Evolutionary conservation across 2,329 filamentous ascomycete species (phyloP).

Genomic region (Monilinia fructicola): DNA sequence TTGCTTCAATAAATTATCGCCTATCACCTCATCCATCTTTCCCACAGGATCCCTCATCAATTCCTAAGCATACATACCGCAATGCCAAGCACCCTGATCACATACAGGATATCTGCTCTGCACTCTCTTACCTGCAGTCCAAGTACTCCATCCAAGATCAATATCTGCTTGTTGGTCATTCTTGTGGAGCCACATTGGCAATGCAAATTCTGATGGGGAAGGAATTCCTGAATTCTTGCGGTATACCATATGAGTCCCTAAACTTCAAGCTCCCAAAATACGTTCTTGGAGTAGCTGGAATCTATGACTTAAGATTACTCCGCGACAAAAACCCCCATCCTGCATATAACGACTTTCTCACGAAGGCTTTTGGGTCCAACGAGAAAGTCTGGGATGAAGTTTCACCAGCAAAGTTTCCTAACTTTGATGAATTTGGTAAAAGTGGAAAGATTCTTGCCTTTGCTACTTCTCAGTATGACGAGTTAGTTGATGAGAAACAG

Average conservation of each 20-base stretch:
- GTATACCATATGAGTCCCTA: slow-evolving; percentile 6
- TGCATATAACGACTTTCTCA: slow-evolving; percentile 31
- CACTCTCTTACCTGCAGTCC: slow-evolving; percentile 50
- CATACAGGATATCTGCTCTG: slow-evolving; percentile 55
- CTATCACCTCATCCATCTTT: slow-evolving; percentile 56
- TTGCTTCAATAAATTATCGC: slow-evolving; percentile 65
- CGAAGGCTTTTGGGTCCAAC: slow-evolving; percentile 48
- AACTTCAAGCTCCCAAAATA: slow-evolving; percentile 15
- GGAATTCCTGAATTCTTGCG: slow-evolving; percentile 9
- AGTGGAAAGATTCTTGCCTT: slow-evolving; percentile 28
- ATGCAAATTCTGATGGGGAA: slow-evolving; percentile 47
- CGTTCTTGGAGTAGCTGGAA: slow-evolving; percentile 55
- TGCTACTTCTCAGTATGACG: slow-evolving; percentile 47
- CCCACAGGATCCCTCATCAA: slow-evolving; percentile 41
- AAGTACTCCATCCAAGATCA: slow-evolving; percentile 46
- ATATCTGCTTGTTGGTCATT: slow-evolving; percentile 62
- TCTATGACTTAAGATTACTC: slow-evolving; percentile 57
- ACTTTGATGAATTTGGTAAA: slow-evolving; percentile 17
- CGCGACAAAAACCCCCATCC: slow-evolving; percentile 28
- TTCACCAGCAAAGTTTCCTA: slow-evolving; percentile 23
- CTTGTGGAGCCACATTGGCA: slow-evolving; percentile 62
- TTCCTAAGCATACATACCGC: slow-evolving; percentile 36
- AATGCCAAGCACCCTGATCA: slow-evolving; percentile 61
- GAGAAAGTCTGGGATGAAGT: slow-evolving; percentile 53
- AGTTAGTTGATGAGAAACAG: slow-evolving; percentile 36